phyloP scores from a whole-genome alignment of 768 basidiomycete genomes.

The Phaffia tasmanica region DNA sequence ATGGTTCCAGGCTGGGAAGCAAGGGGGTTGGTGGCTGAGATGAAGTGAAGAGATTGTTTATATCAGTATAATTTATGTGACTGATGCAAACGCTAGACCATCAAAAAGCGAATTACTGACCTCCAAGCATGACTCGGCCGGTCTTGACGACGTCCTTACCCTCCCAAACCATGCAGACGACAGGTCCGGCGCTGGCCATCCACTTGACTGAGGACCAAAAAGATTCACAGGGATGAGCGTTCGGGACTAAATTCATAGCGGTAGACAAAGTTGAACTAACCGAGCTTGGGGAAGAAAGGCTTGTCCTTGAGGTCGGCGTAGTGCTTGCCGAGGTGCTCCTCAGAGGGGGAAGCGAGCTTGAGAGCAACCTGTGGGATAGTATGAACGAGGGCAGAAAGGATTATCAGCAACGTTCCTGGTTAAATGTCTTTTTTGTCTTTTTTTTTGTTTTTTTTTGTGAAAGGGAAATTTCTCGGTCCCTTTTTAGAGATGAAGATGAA shows the following conservation, averaged over 20 bases:
- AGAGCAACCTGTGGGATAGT: constrained; percentile 51
- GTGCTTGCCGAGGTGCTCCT: constrained; percentile 87
- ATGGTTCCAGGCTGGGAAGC: constrained; percentile 80
- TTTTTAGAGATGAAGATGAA: neutral
- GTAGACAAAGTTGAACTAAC: neutral
- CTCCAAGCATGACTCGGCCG: constrained; percentile 87
- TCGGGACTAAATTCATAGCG: neutral
- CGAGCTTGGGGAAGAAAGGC: constrained; percentile 68
- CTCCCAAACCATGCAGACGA: constrained; percentile 91
- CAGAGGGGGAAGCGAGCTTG: constrained; percentile 71
- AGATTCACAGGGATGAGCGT: too few relatives aligned
- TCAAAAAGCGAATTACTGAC: constrained; percentile 40
- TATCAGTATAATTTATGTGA: too few relatives aligned
- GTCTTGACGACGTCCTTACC: constrained; percentile 59
- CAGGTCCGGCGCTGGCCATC: constrained; percentile 54
- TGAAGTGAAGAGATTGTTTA: neutral
- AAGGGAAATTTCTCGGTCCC: neutral
- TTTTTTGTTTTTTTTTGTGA: neutral
- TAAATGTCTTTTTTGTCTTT: neutral
- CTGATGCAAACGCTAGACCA: too few relatives aligned
- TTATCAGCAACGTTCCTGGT: too few relatives aligned
- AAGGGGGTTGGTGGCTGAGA: constrained; percentile 59
- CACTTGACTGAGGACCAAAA: constrained; percentile 20
- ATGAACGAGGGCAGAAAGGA: neutral
- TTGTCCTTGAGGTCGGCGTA: constrained; percentile 91